A percentile compares a stretch with the other conserved stretches of the same genome.
phyloP scores from a whole-genome alignment of 2,329 filamentous ascomycete species.

The Ceratocystis ficicola region DNA sequence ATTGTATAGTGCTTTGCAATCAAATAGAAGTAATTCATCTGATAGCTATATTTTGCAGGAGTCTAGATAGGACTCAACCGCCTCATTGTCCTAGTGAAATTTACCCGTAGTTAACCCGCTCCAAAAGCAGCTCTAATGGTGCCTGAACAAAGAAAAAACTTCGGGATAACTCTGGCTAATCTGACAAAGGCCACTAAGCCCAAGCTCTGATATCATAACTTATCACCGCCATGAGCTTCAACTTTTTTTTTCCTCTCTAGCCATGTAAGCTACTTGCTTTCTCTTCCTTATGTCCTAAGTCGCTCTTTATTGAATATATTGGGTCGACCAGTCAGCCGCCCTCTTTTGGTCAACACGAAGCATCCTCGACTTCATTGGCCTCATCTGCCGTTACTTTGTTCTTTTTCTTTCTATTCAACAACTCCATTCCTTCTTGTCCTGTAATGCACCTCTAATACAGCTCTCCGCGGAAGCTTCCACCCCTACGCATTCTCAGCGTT shows the following conservation, averaged over 20 bases:
- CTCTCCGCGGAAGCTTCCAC: slow-evolving; percentile 20
- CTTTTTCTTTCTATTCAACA: not conserved
- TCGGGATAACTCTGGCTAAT: slow-evolving; percentile 10
- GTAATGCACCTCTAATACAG: slow-evolving; percentile 19
- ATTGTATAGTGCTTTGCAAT: no score
- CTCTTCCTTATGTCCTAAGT: not conserved
- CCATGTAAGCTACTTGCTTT: not conserved
- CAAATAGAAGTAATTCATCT: no score
- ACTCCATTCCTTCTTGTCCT: not conserved
- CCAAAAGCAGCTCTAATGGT: not conserved
- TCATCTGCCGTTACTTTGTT: not conserved
- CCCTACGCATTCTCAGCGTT: slow-evolving; percentile 18
- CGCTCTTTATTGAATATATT: slow-evolving; percentile 4
- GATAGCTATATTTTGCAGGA: no score
- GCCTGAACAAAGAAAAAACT: not conserved
- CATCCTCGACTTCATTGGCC: not conserved
- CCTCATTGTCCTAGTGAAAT: not conserved
- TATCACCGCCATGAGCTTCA: not conserved
- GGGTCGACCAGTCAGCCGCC: slow-evolving; percentile 5
- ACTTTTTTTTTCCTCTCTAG: slow-evolving; percentile 7
- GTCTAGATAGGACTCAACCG: no score
- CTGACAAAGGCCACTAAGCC: slow-evolving; percentile 3
- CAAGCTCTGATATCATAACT: slow-evolving; percentile 14
- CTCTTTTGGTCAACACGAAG: not conserved
- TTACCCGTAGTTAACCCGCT: not conserved